phyloP scores from a whole-genome alignment of 306 rosid genomes.

The Mucuna pruriens region DNA sequence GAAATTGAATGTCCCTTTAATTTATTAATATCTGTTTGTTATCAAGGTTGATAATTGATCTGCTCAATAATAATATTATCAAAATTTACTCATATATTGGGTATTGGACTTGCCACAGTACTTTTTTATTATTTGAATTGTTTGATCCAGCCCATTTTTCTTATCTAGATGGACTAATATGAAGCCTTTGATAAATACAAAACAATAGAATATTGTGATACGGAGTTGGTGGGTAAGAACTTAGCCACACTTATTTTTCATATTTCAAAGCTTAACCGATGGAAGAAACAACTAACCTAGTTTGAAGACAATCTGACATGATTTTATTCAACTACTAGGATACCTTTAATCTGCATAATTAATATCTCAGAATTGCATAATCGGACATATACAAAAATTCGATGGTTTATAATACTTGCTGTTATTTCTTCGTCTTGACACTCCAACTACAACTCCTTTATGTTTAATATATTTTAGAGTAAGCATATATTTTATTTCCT shows the following conservation, averaged over 20 bases:
- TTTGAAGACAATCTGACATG: not conserved
- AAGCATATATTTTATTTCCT: not conserved
- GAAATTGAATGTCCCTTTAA: not conserved
- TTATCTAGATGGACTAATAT: not conserved
- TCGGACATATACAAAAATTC: not conserved
- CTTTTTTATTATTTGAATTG: not conserved
- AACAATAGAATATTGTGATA: too few species aligned
- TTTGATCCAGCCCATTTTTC: slow-evolving; percentile 12
- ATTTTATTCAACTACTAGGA: not conserved
- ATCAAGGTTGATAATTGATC: not conserved
- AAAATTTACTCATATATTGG: not conserved
- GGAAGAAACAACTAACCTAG: not conserved
- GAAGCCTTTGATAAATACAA: not conserved
- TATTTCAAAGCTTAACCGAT: not conserved
- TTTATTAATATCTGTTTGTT: not conserved
- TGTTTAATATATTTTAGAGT: not conserved
- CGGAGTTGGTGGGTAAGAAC: not conserved
- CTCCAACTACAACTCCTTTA: not conserved
- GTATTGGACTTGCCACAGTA: not conserved
- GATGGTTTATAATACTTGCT: too few species aligned
- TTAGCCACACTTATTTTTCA: not conserved
- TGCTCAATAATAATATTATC: not conserved
- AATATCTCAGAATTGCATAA: not conserved
- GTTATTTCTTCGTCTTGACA: not conserved
- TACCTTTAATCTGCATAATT: not conserved